Evolutionary conservation across 1,284 basidiomycete genomes (phyloP), one percentile per base, ranked within the genome.

Genomic region (Xerocomus nothofagi): DNA sequence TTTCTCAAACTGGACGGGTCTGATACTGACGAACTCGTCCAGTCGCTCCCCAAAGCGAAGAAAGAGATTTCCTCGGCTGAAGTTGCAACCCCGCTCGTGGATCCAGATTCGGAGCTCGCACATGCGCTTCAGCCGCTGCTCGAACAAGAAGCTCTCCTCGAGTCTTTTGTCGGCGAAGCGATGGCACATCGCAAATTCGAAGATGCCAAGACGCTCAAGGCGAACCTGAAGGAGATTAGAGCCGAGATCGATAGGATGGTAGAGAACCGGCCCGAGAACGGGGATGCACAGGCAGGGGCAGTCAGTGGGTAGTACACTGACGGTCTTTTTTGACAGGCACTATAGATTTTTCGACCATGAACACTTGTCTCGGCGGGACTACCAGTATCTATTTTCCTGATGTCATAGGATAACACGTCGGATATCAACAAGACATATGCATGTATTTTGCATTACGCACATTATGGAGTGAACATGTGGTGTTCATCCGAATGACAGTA

Each of bases 111-210:
- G 1, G 78, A 85, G 43, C 71, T 88, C 18, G 90, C 90, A 2
- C 74, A 80, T 29, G 71, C 77, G 4, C 71, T 96, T 20, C 92
- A 95, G 61, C 92, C 93, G 3, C 71, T 96, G 17, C 76, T 96
- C 9, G 93, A 96, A 68, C 93, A 96, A 69, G 93, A 96, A 69
- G 87, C 88, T 3, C 75, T 94, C 42, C 74, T 96, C 29, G 92
- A 95, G 71, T 77, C 80, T 2, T 91, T 89, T 61, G 77, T 92
- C 4, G 83, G 87, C 57, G 89, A 94, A 63, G 92, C 92, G 4
- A 86, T 84, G 65, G 79, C 82, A 1, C 86, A 86, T 60, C 76
- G 93, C 38, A 95, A 95, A 70, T 94, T 95, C 56, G 93, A 96
- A 69, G 93, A 96, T 65, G 84, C 84, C 17, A 86, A 86, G 69